phyloP scores from a whole-genome alignment of 2,329 filamentous ascomycete genomes.

The Rutstroemia sp. region DNA sequence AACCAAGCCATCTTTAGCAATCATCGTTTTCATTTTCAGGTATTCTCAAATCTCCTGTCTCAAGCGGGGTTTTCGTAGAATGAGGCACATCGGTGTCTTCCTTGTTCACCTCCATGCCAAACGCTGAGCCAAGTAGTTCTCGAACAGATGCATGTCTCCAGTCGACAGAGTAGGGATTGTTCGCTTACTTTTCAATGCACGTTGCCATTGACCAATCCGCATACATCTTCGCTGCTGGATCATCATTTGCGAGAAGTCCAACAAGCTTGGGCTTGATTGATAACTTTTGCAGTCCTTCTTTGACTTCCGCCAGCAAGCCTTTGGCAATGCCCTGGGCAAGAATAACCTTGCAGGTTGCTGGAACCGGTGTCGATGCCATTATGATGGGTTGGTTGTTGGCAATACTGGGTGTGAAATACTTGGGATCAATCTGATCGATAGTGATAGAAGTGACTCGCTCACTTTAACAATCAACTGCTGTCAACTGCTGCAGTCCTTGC shows the following conservation, averaged over 20 bases:
- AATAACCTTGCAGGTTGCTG: constrained; percentile 78
- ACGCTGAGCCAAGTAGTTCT: too few species aligned
- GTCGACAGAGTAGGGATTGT: not conserved
- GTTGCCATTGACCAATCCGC: constrained; percentile 98
- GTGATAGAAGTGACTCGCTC: not conserved
- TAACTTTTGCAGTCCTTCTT: constrained; percentile 64
- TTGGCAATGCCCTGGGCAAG: constrained; percentile 84
- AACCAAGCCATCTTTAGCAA: too few species aligned
- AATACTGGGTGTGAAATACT: not conserved
- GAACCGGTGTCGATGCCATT: constrained; percentile 13
- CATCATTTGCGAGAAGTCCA: constrained; percentile 85
- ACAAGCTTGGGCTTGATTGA: constrained; percentile 71
- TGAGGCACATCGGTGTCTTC: too few species aligned
- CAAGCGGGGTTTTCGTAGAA: too few species aligned
- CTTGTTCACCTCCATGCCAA: too few species aligned
- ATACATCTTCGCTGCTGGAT: constrained; percentile 87
- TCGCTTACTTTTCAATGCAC: constrained; percentile 82
- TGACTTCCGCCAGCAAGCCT: constrained; percentile 69
- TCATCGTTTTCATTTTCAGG: too few species aligned
- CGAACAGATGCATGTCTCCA: too few species aligned
- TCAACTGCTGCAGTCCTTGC: too few species aligned
- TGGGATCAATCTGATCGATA: too few species aligned
- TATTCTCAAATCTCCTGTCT: too few species aligned
- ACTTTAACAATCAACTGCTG: too few species aligned
- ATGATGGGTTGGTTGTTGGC: not conserved